Base-by-base conservation (phyloP, 768 basidiomycete species). In the Phanerodontia chrysosporium region DNA sequence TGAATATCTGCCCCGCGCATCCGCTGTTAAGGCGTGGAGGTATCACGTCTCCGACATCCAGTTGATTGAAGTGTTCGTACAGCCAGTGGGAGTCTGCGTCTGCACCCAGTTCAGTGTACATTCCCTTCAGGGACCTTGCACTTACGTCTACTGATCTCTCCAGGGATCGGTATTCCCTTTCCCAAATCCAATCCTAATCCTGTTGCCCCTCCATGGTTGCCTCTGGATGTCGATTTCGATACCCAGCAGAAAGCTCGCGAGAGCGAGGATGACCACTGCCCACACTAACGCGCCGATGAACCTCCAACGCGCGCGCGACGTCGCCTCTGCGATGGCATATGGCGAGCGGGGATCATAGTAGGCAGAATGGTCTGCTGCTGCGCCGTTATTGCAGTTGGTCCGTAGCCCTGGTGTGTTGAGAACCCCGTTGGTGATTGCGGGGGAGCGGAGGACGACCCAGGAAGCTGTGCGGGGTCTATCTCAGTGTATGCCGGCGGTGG, bases 271-370 rank as follows among this genome's bases (percentile, higher is more conserved):
- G 48, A 70, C 64, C 30, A 75, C 49, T 4, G 73, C 77, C 73
- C 77, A 78, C 16, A 74, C 32, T 18, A 74, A 58, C 5, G 78
- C 79, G 55, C 65, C 67, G n/a, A 76, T 58, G 58, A 82, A 81
- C 35, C 81, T 73, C 75, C 74, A 63, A 48, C 70, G 70, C 32
- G 80, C 80, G 27, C 81, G 69, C 46, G 60, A 58, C 9, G 61
- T 64, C 28, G 80, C 79, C 54, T 69, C 70, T 49, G 69, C 67
- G 2, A 76, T 51, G 45, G 78, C 72, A 58, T 78, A 67, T 22
- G 70, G 65, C 25, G 77, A 77, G 36, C 66, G 72, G 9, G 74
- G 78, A 63, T 81, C 80, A 64, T 80, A 76, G 59, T 73, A 75
- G 76, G 74, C 67, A 81, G 36, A 46, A 77, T 64, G n/a, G 70